A percentile compares a stretch with the other conserved stretches of the same genome.
phyloP scores from a whole-genome alignment of 768 basidiomycete genomes.

The Arthromyces matolae region DNA sequence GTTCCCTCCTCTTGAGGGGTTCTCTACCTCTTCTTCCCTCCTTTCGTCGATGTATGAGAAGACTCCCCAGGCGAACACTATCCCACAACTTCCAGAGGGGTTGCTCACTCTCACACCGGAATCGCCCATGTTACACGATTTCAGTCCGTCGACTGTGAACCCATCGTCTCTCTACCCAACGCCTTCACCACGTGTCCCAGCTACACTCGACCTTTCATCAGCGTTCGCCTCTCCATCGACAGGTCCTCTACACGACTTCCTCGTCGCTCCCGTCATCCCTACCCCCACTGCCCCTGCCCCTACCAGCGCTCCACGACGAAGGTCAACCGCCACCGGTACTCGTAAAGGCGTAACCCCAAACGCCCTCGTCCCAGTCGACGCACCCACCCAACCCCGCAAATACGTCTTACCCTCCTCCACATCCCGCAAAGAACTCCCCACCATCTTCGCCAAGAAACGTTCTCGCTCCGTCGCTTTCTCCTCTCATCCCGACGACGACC shows the following conservation, averaged over 20 bases:
- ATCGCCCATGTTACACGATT: constrained; percentile 39
- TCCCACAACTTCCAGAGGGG: constrained; percentile 8
- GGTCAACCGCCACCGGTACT: constrained; percentile 52
- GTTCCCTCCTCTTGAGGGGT: constrained; percentile 12
- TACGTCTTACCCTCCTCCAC: constrained; percentile 66
- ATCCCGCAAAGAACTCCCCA: constrained; percentile 70
- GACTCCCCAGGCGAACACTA: no score
- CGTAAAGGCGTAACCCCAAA: constrained; percentile 64
- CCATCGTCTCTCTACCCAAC: constrained; percentile 28
- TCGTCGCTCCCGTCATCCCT: constrained; percentile 13
- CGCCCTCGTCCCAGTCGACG: constrained; percentile 63
- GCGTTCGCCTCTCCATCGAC: constrained; percentile 9
- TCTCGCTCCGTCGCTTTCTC: constrained; percentile 39
- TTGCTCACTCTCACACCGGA: constrained; percentile 50
- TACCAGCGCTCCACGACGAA: constrained; percentile 22
- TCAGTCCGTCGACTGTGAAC: constrained; percentile 30
- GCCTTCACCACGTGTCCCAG: constrained; percentile 28
- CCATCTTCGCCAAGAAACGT: constrained; percentile 65
- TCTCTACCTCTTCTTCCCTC: constrained; percentile 9
- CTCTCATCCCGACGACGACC: no score
- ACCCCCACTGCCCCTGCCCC: constrained; percentile 12
- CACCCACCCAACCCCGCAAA: constrained; percentile 69
- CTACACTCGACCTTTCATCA: constrained; percentile 7
- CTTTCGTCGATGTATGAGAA: constrained; percentile 6
- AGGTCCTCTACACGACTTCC: constrained; percentile 6